Evolutionary conservation across 768 basidiomycete genomes (phyloP), one percentile per base, ranked within the genome.

Genomic region (Gymnopilus junonius): DNA sequence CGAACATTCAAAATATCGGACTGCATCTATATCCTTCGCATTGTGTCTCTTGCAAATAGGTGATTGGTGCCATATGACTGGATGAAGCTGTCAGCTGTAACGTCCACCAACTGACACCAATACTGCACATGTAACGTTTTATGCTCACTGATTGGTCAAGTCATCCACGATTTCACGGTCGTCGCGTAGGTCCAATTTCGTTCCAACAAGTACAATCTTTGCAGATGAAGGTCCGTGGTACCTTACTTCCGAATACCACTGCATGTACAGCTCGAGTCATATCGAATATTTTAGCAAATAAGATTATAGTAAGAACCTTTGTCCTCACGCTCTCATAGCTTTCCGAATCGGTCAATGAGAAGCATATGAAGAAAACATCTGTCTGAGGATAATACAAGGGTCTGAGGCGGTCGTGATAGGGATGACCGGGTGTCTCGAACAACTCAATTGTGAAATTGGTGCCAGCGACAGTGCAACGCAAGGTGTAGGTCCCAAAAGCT

Each of bases 321-420:
- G 59, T 60, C n/a, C 50, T 21, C 15, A 54, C 51, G 12, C 32
- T 35, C 21, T 60, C 39, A 20, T 43, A 60, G 50, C 59, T 60
- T 15, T 27, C 25, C 6, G 48, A 50, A 31, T 60, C 48, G 14
- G 42, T 25, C 4, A 54, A 8, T 20, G 59, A 60, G 11, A 60
- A 60, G 29, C 59, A 54, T 11, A 60, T 40, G 1, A 60, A 4
- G 31, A 53, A 60, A 6, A 60, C n/a, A 40, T 54, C 50, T 3
- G 50, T 54, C 8, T 20, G 37, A 0, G 50, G 59, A 39, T 53
- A 60, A 4, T 10, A 11, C 6, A 60, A 29, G 0, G 59, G 59
- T 11, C 59, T 50, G 8, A 40, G 37, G 6, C 27, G 50, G 8
- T 53, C 37, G 29, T 60, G 40, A 6, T 39, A 4, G 10, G 21